Conservation (phyloP, 352 stramenopile species). For the Phytopythium mirpurense region DNA sequence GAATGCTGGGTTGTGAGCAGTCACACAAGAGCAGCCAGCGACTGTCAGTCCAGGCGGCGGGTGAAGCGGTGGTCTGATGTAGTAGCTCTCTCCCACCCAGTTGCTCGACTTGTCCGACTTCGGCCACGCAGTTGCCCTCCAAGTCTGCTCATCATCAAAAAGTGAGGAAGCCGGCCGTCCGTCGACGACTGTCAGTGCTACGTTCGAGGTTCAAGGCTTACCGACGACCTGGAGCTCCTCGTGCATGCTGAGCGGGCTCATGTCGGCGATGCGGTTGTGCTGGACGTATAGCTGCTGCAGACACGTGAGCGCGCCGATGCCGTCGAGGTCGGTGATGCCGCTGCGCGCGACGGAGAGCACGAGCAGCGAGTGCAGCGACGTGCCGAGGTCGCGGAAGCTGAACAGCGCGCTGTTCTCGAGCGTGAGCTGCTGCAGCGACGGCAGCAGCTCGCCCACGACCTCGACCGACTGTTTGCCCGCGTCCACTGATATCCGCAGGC, state of each 20-base stretch:
- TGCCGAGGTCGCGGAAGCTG: slow-evolving; percentile 83
- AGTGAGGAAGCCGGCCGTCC: neutral
- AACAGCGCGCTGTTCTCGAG: slow-evolving; percentile 57
- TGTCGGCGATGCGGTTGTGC: slow-evolving; percentile 74
- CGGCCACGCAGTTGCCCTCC: slow-evolving; percentile 57
- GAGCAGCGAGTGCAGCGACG: slow-evolving; percentile 58
- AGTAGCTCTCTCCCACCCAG: slow-evolving; percentile 31
- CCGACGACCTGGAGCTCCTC: slow-evolving; percentile 76
- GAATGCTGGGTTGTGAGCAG: slow-evolving; percentile 27
- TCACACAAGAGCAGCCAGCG: neutral
- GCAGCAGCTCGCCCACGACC: slow-evolving; percentile 70
- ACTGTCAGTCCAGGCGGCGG: neutral
- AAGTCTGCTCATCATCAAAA: slow-evolving; percentile 33
- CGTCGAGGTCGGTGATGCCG: slow-evolving; percentile 75
- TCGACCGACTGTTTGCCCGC: slow-evolving; percentile 78
- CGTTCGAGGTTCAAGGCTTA: slow-evolving; percentile 12
- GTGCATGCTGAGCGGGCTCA: slow-evolving; percentile 83
- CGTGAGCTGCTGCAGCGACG: slow-evolving; percentile 59
- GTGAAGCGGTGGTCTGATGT: too few species aligned
- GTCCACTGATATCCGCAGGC: slow-evolving; percentile 65
- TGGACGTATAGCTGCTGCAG: slow-evolving; percentile 75
- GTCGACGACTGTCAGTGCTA: neutral
- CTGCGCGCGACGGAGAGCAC: slow-evolving; percentile 64
- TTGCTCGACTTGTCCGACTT: slow-evolving; percentile 77
- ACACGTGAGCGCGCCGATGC: slow-evolving; percentile 73